Evolutionary conservation across 208 protist species (phyloP).

Genomic region (Trypanosoma avium): DNA sequence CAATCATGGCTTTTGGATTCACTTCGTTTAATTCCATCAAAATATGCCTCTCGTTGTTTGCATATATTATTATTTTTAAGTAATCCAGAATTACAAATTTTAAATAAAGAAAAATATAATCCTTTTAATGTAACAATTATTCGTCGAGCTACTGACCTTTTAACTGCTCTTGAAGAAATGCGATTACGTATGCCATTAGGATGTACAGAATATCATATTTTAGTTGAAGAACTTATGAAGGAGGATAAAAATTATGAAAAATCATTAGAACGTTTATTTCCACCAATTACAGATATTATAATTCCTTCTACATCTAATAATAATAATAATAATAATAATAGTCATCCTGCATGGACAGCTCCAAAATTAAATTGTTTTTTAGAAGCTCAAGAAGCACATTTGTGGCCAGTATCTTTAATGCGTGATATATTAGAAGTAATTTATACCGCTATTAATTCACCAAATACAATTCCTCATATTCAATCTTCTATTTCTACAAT

Average conservation of each 20-base stretch:
- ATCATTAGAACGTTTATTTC: not conserved
- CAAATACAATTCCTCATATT: too few relatives aligned
- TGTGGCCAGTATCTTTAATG: conserved; percentile 39
- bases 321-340: not conserved
- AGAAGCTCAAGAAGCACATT: conserved; percentile 3
- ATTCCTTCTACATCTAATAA: conserved; percentile 1
- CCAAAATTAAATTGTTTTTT: not conserved
- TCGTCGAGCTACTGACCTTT: conserved; percentile 18
- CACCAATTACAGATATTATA: not conserved
- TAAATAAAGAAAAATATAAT: not conserved
- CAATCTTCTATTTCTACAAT: too few relatives aligned
- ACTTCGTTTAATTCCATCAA: conserved; percentile 19
- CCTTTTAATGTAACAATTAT: conserved; percentile 6
- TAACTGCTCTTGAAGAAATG: conserved; percentile 14
- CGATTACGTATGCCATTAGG: conserved; percentile 27
- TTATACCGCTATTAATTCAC: conserved; percentile 23
- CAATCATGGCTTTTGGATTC: conserved; percentile 16
- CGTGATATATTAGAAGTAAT: conserved; percentile 44
- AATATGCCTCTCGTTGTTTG: conserved; percentile 15
- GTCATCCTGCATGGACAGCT: not conserved
- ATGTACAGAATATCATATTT: conserved; percentile 22
- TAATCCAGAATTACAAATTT: not conserved
- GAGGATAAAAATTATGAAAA: not conserved
- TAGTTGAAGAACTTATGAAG: not conserved
- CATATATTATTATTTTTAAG: conserved; percentile 24